Evolutionary conservation across 768 basidiomycete species (phyloP), one percentile per base, ranked within the genome.

Genomic region (Tulasnella sp.): DNA sequence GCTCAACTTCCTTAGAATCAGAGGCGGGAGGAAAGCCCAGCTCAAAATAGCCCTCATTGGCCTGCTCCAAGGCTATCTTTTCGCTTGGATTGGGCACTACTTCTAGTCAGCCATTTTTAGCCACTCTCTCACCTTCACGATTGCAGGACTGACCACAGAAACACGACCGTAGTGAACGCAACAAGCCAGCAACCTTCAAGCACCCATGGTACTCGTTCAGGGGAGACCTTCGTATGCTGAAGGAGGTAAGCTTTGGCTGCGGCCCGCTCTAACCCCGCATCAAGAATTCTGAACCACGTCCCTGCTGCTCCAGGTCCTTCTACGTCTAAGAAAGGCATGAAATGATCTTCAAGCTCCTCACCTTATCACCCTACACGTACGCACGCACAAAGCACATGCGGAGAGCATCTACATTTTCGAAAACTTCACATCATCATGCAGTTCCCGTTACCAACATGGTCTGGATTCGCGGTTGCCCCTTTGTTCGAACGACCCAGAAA

Each of bases 151-250:
- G n/a, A 61, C 46, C 51, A 48, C 51, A 35, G 26, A 46, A 23
- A 26, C 26, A 29, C 11, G 4, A 26, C 32, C 6, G 35, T n/a
- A 75, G 74, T 57, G 74, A 75, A 48, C 26, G 57, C n/a, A 75
- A 75, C 32, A 75, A 75, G 32, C 74, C 74, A n/a, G 48, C 74
- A 23, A 57, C 74, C 29, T 75, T 75, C 51, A 39, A 48, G 35
- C 51, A 75, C 40, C 74, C 74, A 32, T 55, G 46, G 46, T 75
- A 75, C 51, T 75, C 74, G 40, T 55, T 75, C 10, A 37, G 46
- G 15, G 57, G 74, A 2, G 74, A 75, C 55, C 39, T 75, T 35
- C 44, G 26, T n/a, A 11, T 75, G 46, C 55, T 48, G 51, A 75
- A 75, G 37, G 74, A 75, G 74, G 74, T 75, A 26, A 57, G 74